These are phyloP conservation scores for Ehretia macrophylla DNA, from an alignment of 257 asterid species.

Conservation along the genomic window DNA sequence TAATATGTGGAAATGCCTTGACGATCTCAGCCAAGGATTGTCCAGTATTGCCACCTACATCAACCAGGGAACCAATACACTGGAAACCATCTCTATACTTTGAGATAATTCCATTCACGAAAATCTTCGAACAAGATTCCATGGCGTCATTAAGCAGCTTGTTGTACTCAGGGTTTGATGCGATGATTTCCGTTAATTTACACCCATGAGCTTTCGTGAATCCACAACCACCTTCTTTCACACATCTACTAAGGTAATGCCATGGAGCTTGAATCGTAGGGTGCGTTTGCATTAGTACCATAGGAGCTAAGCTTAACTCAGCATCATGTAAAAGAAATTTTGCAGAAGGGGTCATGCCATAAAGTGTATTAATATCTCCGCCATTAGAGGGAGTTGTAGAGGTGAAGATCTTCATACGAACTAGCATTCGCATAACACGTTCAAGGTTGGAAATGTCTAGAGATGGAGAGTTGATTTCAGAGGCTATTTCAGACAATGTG, in stretches of 20 bases:
- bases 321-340: background rate
- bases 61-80: background rate
- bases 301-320: background rate
- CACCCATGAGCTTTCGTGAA: background rate
- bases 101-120: background rate
- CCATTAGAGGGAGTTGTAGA: background rate
- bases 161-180: background rate
- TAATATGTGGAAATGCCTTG: background rate
- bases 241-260: conserved; percentile 1
- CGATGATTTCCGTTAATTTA: background rate
- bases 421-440: background rate
- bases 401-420: background rate
- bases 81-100: background rate
- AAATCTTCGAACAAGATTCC: background rate
- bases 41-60: background rate
- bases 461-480: background rate
- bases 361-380: background rate
- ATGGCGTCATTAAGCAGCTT: background rate
- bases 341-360: background rate
- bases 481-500: background rate
- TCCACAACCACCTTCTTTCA: background rate
- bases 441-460: background rate
- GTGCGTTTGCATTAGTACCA: background rate
- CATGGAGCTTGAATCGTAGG: background rate
- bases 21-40: background rate